A percentile compares a stretch with the other conserved stretches of the same genome.
Evolutionary conservation across 371 early-diverging fungal genomes (phyloP).

Genomic region (Mortierella sp.): DNA sequence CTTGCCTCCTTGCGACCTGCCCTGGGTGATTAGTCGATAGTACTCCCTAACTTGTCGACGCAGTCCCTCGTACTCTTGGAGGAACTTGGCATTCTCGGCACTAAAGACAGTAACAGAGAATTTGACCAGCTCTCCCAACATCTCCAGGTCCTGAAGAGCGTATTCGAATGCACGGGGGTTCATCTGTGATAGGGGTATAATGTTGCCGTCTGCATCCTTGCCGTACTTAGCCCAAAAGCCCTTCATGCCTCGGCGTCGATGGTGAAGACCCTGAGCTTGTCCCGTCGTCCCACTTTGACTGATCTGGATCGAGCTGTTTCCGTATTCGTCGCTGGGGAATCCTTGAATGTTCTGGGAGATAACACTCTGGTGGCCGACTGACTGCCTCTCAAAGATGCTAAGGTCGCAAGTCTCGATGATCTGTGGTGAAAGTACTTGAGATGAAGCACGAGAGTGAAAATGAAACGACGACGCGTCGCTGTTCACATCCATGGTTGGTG

Average conservation of each 20-base stretch:
- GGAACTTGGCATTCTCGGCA: constrained; percentile 49
- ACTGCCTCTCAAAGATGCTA: constrained; percentile 22
- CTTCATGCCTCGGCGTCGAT: constrained; percentile 39
- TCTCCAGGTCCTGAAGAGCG: constrained; percentile 44
- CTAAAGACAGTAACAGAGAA: constrained; percentile 53
- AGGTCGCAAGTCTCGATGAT: constrained; percentile 13
- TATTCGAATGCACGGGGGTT: constrained; percentile 54
- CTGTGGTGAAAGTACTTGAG: constrained; percentile 20
- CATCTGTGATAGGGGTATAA: constrained; percentile 44
- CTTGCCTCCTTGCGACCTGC: constrained; percentile 6
- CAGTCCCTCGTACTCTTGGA: constrained; percentile 53
- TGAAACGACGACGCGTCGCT: constrained; percentile 38
- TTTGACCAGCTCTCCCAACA: constrained; percentile 37
- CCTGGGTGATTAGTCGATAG: constrained; percentile 20
- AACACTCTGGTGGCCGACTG: constrained; percentile 12
- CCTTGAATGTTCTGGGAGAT: background rate
- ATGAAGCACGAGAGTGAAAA: constrained; percentile 14
- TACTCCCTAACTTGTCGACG: constrained; percentile 48
- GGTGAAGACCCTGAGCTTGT: background rate
- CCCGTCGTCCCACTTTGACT: background rate
- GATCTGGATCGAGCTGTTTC: background rate
- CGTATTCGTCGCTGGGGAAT: background rate
- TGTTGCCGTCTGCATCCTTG: constrained; percentile 37
- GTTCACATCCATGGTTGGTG: constrained; percentile 14
- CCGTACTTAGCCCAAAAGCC: constrained; percentile 55